A percentile compares a stretch with the other conserved stretches of the same genome.
These are phyloP conservation scores for Sordariomycetes sp. DNA, from an alignment of 2,329 filamentous ascomycete species.

Conservation along the genomic window DNA sequence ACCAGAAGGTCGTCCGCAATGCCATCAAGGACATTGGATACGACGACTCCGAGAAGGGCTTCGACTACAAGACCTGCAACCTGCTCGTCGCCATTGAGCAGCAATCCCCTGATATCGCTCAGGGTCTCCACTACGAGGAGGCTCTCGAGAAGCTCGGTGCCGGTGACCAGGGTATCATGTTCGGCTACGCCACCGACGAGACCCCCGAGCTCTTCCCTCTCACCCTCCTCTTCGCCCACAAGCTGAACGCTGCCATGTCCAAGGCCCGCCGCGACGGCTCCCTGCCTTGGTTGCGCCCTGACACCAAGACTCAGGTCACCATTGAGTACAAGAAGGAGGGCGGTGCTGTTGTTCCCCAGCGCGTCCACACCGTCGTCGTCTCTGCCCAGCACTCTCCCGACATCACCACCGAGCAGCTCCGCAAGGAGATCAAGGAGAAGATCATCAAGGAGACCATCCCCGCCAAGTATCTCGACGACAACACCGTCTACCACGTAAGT, in stretches of 20 bases:
- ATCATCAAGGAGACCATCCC: constrained; percentile 95
- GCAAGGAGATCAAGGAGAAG: constrained; percentile 94
- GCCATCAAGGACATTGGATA: constrained; percentile 99
- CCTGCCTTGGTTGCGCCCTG: constrained; percentile 89
- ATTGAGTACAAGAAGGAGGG: constrained; percentile 97
- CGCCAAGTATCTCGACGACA: constrained; percentile 80
- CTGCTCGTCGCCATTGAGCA: constrained; percentile 98
- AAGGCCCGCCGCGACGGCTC: constrained; percentile 78
- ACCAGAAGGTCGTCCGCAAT: constrained; percentile 92
- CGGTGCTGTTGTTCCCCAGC: constrained; percentile 82
- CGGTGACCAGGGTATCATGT: constrained; percentile 99
- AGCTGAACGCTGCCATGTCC: constrained; percentile 93
- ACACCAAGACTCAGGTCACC: constrained; percentile 99
- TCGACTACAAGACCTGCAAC: constrained; percentile 99
- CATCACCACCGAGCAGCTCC: constrained; percentile 84
- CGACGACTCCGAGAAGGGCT: constrained; percentile 93
- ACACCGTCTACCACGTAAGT: constrained; percentile 89
- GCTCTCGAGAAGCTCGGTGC: constrained; percentile 95
- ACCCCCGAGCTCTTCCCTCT: constrained; percentile 94
- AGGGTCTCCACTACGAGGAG: constrained; percentile 97
- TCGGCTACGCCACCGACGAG: constrained; percentile 98
- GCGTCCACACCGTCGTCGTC: constrained; percentile 95
- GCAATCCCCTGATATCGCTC: constrained; percentile 97
- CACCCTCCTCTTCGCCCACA: constrained; percentile 89
- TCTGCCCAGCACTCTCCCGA: constrained; percentile 87